phyloP scores from a whole-genome alignment of 768 basidiomycete species.

The Suillus subluteus region DNA sequence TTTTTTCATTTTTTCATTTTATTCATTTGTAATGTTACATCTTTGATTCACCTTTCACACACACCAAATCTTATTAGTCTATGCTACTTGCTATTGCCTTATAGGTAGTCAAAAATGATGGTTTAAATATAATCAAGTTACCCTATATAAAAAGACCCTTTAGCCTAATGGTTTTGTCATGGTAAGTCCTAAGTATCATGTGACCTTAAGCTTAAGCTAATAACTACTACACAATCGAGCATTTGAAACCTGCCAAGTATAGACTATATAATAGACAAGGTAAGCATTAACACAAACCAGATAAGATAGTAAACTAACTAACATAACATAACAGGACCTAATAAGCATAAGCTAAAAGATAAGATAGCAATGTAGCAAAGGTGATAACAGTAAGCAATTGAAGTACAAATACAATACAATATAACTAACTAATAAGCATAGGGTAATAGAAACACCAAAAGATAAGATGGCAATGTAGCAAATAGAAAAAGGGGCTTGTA shows the following conservation, averaged over 20 bases:
- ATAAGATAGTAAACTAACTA: slow-evolving; percentile 1
- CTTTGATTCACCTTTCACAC: not conserved
- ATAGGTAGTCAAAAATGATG: not conserved
- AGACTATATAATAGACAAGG: slow-evolving; percentile 1
- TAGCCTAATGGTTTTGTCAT: not conserved
- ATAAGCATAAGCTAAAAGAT: not conserved
- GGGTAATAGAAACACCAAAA: slow-evolving; percentile 1
- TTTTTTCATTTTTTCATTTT: not conserved
- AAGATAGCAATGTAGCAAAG: not conserved
- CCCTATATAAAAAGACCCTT: not conserved
- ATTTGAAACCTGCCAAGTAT: not conserved
- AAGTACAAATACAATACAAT: not conserved
- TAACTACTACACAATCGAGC: not conserved
- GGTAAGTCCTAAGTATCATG: not conserved
- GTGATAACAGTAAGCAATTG: slow-evolving; percentile 1
- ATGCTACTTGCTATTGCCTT: not conserved
- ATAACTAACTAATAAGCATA: slow-evolving; percentile 3
- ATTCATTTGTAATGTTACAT: not conserved
- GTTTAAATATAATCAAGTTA: not conserved
- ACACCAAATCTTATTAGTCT: not conserved
- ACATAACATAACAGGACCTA: not conserved
- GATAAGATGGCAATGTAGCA: not conserved
- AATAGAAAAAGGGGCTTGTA: not conserved
- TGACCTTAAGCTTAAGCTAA: slow-evolving; percentile 3
- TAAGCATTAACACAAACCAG: not conserved